phyloP scores from a whole-genome alignment of 192 early-diverging fungal species.

The Coemansia sp. region DNA sequence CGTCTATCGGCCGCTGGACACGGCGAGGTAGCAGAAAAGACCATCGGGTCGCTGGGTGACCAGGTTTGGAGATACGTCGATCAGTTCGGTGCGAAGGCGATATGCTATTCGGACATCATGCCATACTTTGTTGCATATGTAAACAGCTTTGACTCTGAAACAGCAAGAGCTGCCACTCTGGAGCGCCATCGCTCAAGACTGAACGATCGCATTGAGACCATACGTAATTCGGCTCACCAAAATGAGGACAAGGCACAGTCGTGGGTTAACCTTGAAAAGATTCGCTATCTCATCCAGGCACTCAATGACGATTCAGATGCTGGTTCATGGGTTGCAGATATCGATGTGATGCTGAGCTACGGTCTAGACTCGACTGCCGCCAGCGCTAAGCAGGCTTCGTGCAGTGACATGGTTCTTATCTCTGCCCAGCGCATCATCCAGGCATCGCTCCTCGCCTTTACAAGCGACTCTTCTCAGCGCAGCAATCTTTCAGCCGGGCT shows the following conservation, averaged over 20 bases:
- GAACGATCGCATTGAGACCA: constrained; percentile 2
- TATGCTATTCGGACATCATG: constrained; percentile 47
- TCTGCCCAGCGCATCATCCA: constrained; percentile 39
- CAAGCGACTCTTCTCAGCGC: constrained; percentile 5
- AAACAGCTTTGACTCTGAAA: not conserved
- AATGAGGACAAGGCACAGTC: constrained; percentile 24
- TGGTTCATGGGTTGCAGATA: constrained; percentile 11
- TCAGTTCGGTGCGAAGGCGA: constrained; percentile 39
- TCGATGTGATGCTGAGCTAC: constrained; percentile 18
- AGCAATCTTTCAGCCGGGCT: constrained; percentile 14
- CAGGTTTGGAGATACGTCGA: constrained; percentile 37
- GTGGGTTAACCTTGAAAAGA: constrained; percentile 38
- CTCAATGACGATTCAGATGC: constrained; percentile 19
- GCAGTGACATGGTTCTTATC: constrained; percentile 41
- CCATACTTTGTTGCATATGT: constrained; percentile 23
- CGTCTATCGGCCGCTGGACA: constrained; percentile 8
- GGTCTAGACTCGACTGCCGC: constrained; percentile 28
- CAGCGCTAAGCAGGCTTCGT: constrained; percentile 14
- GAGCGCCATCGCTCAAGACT: constrained; percentile 14
- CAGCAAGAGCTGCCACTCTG: not conserved
- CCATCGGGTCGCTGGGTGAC: constrained; percentile 6
- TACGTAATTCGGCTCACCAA: constrained; percentile 4
- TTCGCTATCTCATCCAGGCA: constrained; percentile 42
- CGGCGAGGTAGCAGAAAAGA: not conserved
- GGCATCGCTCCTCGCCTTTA: constrained; percentile 27